Base-by-base conservation (phyloP, 2,329 filamentous ascomycete species). In the Alternaria ethzedia region DNA sequence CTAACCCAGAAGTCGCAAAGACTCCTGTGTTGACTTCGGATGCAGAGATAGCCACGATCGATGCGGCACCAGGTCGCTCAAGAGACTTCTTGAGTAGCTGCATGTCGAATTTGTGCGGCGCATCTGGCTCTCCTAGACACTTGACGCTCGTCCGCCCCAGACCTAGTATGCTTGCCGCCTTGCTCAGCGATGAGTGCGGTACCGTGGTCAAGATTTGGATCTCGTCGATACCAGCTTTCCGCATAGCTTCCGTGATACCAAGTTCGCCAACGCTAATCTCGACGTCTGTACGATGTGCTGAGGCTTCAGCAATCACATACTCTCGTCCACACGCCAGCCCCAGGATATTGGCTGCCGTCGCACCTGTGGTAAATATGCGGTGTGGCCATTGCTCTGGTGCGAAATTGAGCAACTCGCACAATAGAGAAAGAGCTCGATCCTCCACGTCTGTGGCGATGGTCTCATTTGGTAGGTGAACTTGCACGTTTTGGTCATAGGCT, bases 1-100 rank as follows among this genome's bases (percentile, higher is more conserved):
- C 83, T 3, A 79, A 68, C 1, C 83, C 87, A 2, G 81, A 80
- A 30, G 85, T 91, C 26, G 92, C 90, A 77, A 94, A 97, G 6
- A 89, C 84, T 0, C 94, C 94, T 0, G 94, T 96, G 71, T 98
- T 97, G 26, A 97, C 93, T 80, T 98, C 95, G 1, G 92, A 92
- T 6, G 90, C 91, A 45, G 93, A 94, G n/a, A 97, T 82, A 5
- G 86, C 89, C 41, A 97, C 88, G 64, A 97, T 92, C 54, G 86
- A 91, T n/a, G 86, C 91, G 12, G 87, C 85, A 3, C 85, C 85
- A 1, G 81, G 76, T 36, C 77, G 75, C 56, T 81, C 72, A 15
- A 96, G 82, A 60, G 88, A 85, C 49, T 78, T 78, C 77, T 93
- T 89, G 2, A 97, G 82, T 4, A 82, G 82, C 3, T 84, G 83